A percentile compares a stretch with the other conserved stretches of the same genome.
These are phyloP conservation scores for Thuja plicata DNA, from an alignment of 83 land plant genomes.

Conservation along the genomic window DNA sequence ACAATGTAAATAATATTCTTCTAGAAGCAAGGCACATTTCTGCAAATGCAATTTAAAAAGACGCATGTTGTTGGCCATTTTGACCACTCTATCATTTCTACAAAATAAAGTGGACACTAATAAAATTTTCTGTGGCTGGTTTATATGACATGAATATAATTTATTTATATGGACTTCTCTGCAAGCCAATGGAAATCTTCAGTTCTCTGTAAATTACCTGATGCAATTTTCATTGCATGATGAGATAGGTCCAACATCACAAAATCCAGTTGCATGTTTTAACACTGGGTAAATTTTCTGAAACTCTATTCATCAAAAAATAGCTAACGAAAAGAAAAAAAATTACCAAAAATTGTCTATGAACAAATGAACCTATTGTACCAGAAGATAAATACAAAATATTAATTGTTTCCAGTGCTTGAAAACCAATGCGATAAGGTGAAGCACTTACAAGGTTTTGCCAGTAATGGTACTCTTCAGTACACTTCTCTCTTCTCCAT, in stretches of 20 bases:
- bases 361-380: neutral
- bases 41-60: neutral
- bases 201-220: neutral
- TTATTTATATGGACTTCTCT: neutral
- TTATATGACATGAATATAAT: neutral
- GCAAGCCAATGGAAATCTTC: neutral
- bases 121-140: neutral
- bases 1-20: neutral
- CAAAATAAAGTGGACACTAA: neutral
- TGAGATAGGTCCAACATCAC: neutral
- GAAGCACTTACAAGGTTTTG: slow-evolving; percentile 42
- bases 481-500: slow-evolving; percentile 71
- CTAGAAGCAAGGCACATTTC: neutral
- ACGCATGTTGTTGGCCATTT: neutral
- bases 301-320: neutral
- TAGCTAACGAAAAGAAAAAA: neutral
- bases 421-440: neutral
- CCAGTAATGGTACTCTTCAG: slow-evolving; percentile 72
- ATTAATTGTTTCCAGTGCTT: neutral
- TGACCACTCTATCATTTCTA: neutral
- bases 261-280: neutral
- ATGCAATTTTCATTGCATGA: neutral
- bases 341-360: neutral
- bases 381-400: neutral
- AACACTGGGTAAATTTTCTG: neutral